A percentile compares a stretch with the other conserved stretches of the same genome.
phyloP scores from a whole-genome alignment of 805 yeast genomes.

The Sugiyamaella smithiae region DNA sequence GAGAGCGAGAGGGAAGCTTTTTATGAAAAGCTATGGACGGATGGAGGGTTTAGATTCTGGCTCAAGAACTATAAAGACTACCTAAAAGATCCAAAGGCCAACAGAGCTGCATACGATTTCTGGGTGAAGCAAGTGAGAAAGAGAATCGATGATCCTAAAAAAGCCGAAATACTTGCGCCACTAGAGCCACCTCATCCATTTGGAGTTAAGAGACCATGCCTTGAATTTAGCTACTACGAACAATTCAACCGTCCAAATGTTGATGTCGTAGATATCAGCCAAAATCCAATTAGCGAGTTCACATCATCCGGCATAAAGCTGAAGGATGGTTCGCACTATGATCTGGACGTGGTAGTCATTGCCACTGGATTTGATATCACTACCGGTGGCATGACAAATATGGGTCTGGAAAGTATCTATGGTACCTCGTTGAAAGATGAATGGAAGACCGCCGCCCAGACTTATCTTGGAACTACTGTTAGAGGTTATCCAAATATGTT shows the following conservation, averaged over 20 bases:
- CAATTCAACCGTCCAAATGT: slow-evolving; percentile 30
- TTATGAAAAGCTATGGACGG: slow-evolving; percentile 26
- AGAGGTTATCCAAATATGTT: slow-evolving; percentile 34
- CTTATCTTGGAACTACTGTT: slow-evolving; percentile 30
- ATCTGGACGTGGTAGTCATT: slow-evolving; percentile 14
- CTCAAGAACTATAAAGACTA: slow-evolving; percentile 27
- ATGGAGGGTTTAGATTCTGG: slow-evolving; percentile 34
- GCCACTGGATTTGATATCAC: slow-evolving; percentile 21
- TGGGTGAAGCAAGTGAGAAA: slow-evolving; percentile 25
- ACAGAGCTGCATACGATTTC: slow-evolving; percentile 24
- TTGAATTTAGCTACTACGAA: slow-evolving; percentile 29
- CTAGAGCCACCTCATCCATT: slow-evolving; percentile 28
- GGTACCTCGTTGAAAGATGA: slow-evolving; percentile 19
- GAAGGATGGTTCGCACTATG: neutral
- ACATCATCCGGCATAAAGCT: slow-evolving; percentile 17
- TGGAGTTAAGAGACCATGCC: slow-evolving; percentile 28
- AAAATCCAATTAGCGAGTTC: slow-evolving; percentile 22
- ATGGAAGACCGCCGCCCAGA: slow-evolving; percentile 28
- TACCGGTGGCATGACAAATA: slow-evolving; percentile 2
- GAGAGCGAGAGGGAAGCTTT: slow-evolving; percentile 24
- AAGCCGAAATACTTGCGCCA: slow-evolving; percentile 28
- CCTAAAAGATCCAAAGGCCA: slow-evolving; percentile 22
- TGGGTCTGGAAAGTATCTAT: slow-evolving; percentile 2
- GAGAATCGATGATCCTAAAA: slow-evolving; percentile 26
- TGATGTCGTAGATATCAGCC: slow-evolving; percentile 27